These are phyloP conservation scores for Ogataea ganodermae DNA, from an alignment of 805 yeast species.

Conservation along the genomic window DNA sequence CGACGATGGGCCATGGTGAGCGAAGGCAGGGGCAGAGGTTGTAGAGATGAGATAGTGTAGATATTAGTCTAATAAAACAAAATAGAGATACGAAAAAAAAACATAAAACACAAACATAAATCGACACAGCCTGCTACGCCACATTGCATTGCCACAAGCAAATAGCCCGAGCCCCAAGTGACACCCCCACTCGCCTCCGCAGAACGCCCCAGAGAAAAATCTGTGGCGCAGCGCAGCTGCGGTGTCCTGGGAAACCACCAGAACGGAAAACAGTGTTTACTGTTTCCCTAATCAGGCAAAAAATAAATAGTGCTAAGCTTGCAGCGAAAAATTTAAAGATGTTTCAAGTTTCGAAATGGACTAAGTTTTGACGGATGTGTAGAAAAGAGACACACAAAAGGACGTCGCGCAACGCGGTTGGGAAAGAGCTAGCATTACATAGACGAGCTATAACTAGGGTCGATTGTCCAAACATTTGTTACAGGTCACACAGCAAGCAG, in stretches of 20 bases:
- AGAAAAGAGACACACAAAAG: slow-evolving; percentile 2
- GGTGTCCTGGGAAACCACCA: slow-evolving; percentile 3
- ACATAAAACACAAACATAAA: no score
- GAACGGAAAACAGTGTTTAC: slow-evolving; percentile 14
- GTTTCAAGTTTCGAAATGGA: slow-evolving; percentile 6
- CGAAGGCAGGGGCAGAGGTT: background rate
- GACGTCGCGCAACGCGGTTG: background rate
- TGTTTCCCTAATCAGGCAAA: slow-evolving; percentile 14
- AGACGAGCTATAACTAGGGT: slow-evolving; percentile 6
- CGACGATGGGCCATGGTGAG: slow-evolving; percentile 1
- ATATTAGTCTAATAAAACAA: no score
- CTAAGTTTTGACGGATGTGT: background rate
- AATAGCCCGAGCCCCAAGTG: background rate
- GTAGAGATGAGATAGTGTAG: no score
- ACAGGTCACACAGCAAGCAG: slow-evolving; percentile 10
- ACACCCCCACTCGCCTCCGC: slow-evolving; percentile 9
- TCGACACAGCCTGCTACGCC: background rate
- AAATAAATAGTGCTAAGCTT: slow-evolving; percentile 6
- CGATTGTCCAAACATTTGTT: slow-evolving; percentile 5
- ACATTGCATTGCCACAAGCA: background rate
- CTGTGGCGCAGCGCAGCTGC: slow-evolving; percentile 9
- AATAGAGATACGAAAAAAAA: no score
- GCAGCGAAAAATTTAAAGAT: slow-evolving; percentile 8
- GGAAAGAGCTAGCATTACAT: background rate
- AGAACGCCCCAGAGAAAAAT: background rate